These are phyloP conservation scores for Dendrobium chrysotoxum DNA, from an alignment of 106 monocot species.

Conservation along the genomic window DNA sequence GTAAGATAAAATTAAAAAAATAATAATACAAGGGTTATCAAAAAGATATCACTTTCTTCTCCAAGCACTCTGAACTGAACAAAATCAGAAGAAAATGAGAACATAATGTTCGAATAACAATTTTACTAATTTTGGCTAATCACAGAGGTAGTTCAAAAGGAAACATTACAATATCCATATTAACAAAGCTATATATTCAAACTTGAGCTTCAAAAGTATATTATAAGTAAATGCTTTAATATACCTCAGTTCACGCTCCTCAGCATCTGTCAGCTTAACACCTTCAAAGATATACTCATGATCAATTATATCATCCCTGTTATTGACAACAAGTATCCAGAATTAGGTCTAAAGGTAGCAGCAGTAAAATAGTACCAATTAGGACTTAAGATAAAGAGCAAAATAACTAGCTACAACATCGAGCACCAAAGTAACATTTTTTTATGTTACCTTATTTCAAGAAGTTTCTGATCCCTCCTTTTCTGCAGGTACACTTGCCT, in stretches of 20 bases:
- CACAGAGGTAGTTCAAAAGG: not conserved
- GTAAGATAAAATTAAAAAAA: not conserved
- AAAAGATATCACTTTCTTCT: not conserved
- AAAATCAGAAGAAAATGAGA: not conserved
- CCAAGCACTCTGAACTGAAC: not conserved
- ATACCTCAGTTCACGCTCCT: constrained; percentile 70
- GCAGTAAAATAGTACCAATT: not conserved
- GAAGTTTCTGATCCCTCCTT: constrained; percentile 78
- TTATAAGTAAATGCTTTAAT: constrained; percentile 5
- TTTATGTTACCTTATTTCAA: constrained; percentile 53
- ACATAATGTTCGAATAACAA: not conserved
- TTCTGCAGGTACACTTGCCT: constrained; percentile 89
- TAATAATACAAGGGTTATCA: not conserved
- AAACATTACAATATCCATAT: not conserved
- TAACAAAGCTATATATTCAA: not conserved
- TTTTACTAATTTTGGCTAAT: not conserved
- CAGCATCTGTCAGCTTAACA: constrained; percentile 68
- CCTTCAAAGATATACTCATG: constrained; percentile 76
- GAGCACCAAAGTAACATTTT: not conserved
- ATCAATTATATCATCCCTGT: constrained; percentile 84
- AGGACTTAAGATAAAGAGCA: not conserved
- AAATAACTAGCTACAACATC: constrained; percentile 3
- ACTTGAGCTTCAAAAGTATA: not conserved
- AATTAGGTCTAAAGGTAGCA: not conserved
- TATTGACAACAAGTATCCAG: not conserved